Evolutionary conservation across 306 rosid genomes (phyloP).

Genomic region (Herpetospermum pedunculosum): DNA sequence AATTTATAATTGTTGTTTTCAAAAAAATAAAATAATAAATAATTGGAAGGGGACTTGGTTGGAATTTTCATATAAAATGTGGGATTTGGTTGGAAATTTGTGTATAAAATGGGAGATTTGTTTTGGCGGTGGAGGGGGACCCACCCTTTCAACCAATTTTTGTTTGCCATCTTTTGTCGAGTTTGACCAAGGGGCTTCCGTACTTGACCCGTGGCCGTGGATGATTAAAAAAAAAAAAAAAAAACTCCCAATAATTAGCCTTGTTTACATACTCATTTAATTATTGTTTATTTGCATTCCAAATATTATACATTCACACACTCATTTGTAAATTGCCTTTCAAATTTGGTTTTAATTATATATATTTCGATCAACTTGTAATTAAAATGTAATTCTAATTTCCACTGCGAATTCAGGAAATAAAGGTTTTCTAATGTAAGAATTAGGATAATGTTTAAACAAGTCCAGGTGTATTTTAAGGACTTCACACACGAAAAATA

Average conservation of each 20-base stretch:
- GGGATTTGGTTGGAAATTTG: background rate
- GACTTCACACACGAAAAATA: no score
- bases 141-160: background rate
- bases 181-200: background rate
- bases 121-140: constrained; percentile 2
- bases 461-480: no score
- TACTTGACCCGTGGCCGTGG: background rate
- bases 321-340: background rate
- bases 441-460: no score
- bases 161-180: background rate
- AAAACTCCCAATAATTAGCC: background rate
- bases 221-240: no score
- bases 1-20: no score
- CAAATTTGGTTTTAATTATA: background rate
- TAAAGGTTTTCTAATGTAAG: no score
- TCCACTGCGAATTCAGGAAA: no score
- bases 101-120: background rate
- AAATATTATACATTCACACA: background rate
- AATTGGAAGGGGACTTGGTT: background rate
- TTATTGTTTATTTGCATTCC: background rate
- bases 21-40: no score
- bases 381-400: no score
- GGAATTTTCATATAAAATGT: background rate
- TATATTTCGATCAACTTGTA: no score
- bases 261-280: background rate